Base-by-base conservation (phyloP, 2,329 filamentous ascomycete genomes). In the Penicillium verrucosum region DNA sequence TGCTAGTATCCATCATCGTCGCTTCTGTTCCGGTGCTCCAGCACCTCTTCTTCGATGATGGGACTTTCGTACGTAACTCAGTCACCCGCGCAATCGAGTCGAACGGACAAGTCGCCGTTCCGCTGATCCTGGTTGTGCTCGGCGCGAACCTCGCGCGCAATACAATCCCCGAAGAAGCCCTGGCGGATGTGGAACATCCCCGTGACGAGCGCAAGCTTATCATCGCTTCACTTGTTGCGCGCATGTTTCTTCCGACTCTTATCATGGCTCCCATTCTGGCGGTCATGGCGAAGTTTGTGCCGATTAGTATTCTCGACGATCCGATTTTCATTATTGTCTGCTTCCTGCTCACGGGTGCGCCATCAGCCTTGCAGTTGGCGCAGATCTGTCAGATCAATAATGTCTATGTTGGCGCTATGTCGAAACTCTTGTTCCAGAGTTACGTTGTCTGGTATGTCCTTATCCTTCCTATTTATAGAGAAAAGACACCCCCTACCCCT, bases 341-440 rank as follows among this genome's bases (percentile, higher is more conserved):
- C 77, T 99, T 97, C 82, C 81, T 99, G 62, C 88, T 99, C 64
- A 93, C 91, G 0, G 94, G 94, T 36, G 94, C 94, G 3, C 94
- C 94, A 6, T 95, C 89, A 61, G 94, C 94, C 27, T 81, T 99
- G 62, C 94, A 99, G 77, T 79, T 99, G 69, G 93, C 94, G 7
- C 94, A 99, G 77, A 99, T 99, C 59, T 99, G 94, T 77, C 94
- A 97, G 81, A 89, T 97, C 77, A 99, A 99, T 75, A 89, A 89
- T 61, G 94, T 99, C 10, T 99, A 91, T 74, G 93, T 97, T 80
- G 86, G 88, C 18, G 91, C 94, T 47, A 97, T 99, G 92, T 89
- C 90, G 60, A 89, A 86, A 73, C 82, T 99, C 55, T 78, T 97
- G 49, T 96, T 97, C 80, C 93, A 97, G 79, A 97, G 93, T 77